Conservation (phyloP, 306 rosid species). For the Prunus padus region DNA sequence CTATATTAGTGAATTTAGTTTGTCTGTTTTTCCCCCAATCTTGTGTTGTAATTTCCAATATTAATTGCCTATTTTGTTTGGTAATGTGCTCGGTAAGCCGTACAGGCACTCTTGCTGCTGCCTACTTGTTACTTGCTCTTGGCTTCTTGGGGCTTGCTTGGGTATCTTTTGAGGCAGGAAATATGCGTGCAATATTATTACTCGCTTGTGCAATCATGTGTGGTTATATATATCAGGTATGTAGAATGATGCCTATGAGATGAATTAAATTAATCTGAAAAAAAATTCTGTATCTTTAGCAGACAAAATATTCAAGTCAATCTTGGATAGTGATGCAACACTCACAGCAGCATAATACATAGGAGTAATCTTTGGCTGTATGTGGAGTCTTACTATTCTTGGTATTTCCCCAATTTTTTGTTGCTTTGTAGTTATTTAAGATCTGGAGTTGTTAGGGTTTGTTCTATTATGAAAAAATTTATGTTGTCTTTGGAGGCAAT, state of each 20-base stretch:
- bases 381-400: no score
- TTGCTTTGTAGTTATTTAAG: no score
- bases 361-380: no score
- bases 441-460: no score
- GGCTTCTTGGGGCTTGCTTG: conserved; percentile 71
- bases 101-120: conserved; percentile 62
- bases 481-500: no score
- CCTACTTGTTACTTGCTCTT: conserved; percentile 60
- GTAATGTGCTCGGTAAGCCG: conserved; percentile 57
- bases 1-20: not conserved
- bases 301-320: not conserved
- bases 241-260: not conserved
- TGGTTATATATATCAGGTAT: conserved; percentile 86
- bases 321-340: not conserved
- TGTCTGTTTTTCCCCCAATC: not conserved
- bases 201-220: conserved; percentile 64
- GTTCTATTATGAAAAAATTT: no score
- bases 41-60: not conserved
- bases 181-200: conserved; percentile 52
- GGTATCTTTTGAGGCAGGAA: conserved; percentile 63
- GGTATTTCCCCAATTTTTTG: no score
- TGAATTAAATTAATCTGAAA: not conserved
- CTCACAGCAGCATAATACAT: no score
- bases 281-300: not conserved
- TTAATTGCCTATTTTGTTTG: conserved; percentile 24